phyloP scores from a whole-genome alignment of 176 grass and related monocot genomes.

The Oryza meyeriana region DNA sequence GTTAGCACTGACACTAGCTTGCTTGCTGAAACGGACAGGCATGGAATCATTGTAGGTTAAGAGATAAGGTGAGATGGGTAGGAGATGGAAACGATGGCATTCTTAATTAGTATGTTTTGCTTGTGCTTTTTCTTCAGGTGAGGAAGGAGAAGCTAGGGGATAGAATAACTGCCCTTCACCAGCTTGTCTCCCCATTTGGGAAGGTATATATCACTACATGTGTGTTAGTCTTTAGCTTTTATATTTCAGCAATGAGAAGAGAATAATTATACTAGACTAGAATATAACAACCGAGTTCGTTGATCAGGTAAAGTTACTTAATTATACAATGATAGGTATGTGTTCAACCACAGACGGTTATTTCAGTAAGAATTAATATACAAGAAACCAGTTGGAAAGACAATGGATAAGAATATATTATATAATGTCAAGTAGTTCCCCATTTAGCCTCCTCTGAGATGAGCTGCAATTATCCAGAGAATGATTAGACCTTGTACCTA shows the following conservation, averaged over 20 bases:
- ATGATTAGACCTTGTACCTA: conserved; percentile 10
- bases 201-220: conserved; percentile 59
- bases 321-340: neutral
- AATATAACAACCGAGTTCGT: neutral
- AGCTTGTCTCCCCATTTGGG: conserved; percentile 96
- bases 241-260: neutral
- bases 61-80: conserved; percentile 46
- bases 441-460: neutral
- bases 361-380: neutral
- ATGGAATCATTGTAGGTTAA: conserved; percentile 49
- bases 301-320: neutral
- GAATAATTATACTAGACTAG: neutral
- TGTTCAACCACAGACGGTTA: neutral
- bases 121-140: conserved; percentile 68
- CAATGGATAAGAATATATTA: neutral
- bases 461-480: neutral
- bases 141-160: conserved; percentile 99
- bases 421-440: neutral
- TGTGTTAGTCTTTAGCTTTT: neutral
- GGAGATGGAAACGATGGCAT: conserved; percentile 33
- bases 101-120: conserved; percentile 39
- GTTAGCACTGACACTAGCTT: conserved; percentile 42
- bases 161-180: conserved; percentile 96
- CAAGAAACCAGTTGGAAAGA: neutral
- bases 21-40: conserved; percentile 43